A percentile compares a stretch with the other conserved stretches of the same genome.
phyloP scores from a whole-genome alignment of 441 rosid genomes.

The Manihot esculenta region DNA sequence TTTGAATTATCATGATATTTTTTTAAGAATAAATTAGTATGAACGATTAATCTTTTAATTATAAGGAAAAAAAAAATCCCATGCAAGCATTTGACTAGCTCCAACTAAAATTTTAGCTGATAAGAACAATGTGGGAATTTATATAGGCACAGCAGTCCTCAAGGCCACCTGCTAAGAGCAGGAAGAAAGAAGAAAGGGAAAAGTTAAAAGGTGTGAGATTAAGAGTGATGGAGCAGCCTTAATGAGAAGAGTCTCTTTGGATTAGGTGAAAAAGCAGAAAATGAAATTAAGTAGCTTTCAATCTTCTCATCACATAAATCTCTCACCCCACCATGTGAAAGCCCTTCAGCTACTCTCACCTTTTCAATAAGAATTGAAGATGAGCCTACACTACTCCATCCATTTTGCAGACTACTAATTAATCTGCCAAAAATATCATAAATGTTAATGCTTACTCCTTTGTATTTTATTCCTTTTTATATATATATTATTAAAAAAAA shows the following conservation, averaged over 20 bases:
- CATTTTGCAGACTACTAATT: background rate
- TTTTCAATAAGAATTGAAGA: constrained; percentile 28
- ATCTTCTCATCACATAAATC: constrained; percentile 18
- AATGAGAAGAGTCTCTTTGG: constrained; percentile 14
- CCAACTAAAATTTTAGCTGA: no score
- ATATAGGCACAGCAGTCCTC: background rate
- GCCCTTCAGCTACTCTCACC: constrained; percentile 37
- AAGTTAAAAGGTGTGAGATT: background rate
- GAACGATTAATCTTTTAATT: no score
- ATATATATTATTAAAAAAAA: no score
- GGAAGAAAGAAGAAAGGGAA: background rate
- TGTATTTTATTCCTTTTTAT: no score
- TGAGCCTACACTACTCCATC: constrained; percentile 9
- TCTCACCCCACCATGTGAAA: constrained; percentile 46
- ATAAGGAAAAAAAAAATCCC: no score
- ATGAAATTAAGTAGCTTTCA: constrained; percentile 29
- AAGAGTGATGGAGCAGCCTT: constrained; percentile 29
- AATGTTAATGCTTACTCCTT: no score
- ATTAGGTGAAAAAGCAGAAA: constrained; percentile 23
- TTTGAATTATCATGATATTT: no score
- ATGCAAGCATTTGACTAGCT: no score
- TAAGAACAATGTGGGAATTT: background rate
- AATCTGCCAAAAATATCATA: no score
- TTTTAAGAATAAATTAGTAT: no score
- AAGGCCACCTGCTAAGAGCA: background rate